Conservation (phyloP, 208 protist genomes). For the Acanthamoeba quina region DNA sequence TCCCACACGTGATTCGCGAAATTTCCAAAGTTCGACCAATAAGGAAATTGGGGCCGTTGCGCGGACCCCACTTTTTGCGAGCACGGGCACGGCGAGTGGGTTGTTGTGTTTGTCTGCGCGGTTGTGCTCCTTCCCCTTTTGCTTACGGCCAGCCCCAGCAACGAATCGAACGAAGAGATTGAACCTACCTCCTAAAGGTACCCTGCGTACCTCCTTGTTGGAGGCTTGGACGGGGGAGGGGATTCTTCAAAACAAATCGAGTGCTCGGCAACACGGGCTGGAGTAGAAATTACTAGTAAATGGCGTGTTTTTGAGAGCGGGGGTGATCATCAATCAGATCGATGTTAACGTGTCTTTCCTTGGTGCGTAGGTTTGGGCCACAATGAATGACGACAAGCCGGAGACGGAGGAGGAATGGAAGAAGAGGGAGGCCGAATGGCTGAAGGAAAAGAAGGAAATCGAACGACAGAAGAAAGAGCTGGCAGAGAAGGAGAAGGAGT, state of each 20-base stretch:
- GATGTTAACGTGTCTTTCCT: neutral
- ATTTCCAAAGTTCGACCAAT: neutral
- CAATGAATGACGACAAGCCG: neutral
- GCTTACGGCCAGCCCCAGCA: neutral
- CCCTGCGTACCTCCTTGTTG: neutral
- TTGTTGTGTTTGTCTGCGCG: neutral
- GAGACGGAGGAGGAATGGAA: slow-evolving; percentile 45
- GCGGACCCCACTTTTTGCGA: neutral
- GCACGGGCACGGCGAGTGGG: neutral
- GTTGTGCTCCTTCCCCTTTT: neutral
- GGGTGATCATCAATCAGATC: too few species aligned
- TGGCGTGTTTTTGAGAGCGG: neutral
- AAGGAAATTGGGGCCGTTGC: neutral
- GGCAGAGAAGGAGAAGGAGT: slow-evolving; percentile 59
- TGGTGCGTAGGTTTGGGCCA: neutral
- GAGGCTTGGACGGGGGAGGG: neutral
- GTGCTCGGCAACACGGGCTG: neutral
- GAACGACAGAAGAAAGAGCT: slow-evolving; percentile 56
- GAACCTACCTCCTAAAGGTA: neutral
- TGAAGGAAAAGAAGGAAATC: slow-evolving; percentile 55
- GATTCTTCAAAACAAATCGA: neutral
- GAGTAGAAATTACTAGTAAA: neutral
- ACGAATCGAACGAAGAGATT: neutral
- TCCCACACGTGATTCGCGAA: neutral
- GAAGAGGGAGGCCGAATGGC: slow-evolving; percentile 52